Conservation (phyloP, 1,284 basidiomycete genomes). For the Vanrija humicola region DNA sequence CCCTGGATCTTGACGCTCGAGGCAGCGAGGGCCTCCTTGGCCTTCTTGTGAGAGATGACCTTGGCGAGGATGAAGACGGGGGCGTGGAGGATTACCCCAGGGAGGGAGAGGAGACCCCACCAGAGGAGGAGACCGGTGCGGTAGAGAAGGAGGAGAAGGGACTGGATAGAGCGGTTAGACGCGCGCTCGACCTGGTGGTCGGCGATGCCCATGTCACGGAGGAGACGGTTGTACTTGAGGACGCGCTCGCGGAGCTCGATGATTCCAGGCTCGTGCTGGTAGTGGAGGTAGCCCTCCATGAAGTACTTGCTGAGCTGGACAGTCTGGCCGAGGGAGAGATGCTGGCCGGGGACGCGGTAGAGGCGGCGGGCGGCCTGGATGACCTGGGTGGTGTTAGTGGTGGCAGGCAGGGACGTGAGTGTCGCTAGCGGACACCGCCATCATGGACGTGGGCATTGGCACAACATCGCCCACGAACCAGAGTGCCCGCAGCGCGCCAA, state of each 20-base stretch:
- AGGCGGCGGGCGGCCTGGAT: slow-evolving; percentile 93
- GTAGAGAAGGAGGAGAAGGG: slow-evolving; percentile 78
- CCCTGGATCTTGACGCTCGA: slow-evolving; percentile 95
- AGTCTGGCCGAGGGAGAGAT: slow-evolving; percentile 90
- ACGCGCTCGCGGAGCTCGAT: slow-evolving; percentile 77
- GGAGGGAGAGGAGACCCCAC: slow-evolving; percentile 85
- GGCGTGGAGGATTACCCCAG: slow-evolving; percentile 89
- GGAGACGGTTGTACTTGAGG: slow-evolving; percentile 86
- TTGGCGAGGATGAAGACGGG: slow-evolving; percentile 95
- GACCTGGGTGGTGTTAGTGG: slow-evolving; percentile 63
- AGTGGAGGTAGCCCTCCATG: slow-evolving; percentile 87
- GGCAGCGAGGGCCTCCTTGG: slow-evolving; percentile 94
- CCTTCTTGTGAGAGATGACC: slow-evolving; percentile 81
- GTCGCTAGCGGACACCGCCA: background rate
- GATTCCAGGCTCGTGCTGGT: slow-evolving; percentile 89
- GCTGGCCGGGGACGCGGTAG: slow-evolving; percentile 92
- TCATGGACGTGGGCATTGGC: background rate
- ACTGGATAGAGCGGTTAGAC: slow-evolving; percentile 81
- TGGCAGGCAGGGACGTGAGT: too few relatives aligned
- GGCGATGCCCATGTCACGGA: slow-evolving; percentile 89
- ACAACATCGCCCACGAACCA: too few relatives aligned
- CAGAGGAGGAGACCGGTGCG: slow-evolving; percentile 72
- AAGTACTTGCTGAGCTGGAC: slow-evolving; percentile 95
- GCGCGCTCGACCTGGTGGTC: slow-evolving; percentile 93
- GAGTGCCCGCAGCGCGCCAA: background rate